Evolutionary conservation across 768 basidiomycete genomes (phyloP), one percentile per base, ranked within the genome.

Genomic region (Leccinellum albellum): DNA sequence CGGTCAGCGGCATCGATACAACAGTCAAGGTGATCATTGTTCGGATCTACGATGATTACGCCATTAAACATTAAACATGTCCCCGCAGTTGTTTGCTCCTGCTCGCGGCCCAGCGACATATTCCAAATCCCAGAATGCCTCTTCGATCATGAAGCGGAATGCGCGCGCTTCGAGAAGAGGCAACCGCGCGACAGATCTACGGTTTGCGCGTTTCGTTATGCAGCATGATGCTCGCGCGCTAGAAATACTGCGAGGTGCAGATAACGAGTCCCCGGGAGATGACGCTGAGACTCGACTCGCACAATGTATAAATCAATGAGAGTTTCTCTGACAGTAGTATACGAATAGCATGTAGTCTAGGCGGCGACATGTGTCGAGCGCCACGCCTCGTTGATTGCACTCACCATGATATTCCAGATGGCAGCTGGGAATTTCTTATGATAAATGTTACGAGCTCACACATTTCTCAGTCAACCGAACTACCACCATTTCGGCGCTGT

Each of bases 1-100:
- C 92, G 4, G 86, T 89, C 45, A 90, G 88, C 67, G 94, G 94
- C 1, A 94, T 96, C 50, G 94, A 95, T 65, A 75, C 78, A 12
- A 91, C 90, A 10, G 81, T 94, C 48, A 95, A 96, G 79, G 89
- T 89, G 56, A 59, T 73, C 53, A 50, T 37, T 7, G 17, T 42
- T 47, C 47, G 24, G 33, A 63, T 58, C 44, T 45, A 50, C 14
- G 10, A 21, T 10, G 51, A 37, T 26, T 32, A n/a, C 4, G 4
- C 1, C 20, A 28, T 15, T 57, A 35, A 59, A 47, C 20, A 28
- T 15, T 57, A 35, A 59, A 47, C 7, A n/a, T 51, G 31, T 46
- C 31, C 49, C 45, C 47, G 48, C 45, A 90, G 89, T 69, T 91
- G 29, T 91, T 91, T 70, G 82, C 84, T 2, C 87, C 88, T 14